Evolutionary conservation across 805 yeast genomes (phyloP), one percentile per base, ranked within the genome.

Genomic region (Tetrapisispora phaffii): DNA sequence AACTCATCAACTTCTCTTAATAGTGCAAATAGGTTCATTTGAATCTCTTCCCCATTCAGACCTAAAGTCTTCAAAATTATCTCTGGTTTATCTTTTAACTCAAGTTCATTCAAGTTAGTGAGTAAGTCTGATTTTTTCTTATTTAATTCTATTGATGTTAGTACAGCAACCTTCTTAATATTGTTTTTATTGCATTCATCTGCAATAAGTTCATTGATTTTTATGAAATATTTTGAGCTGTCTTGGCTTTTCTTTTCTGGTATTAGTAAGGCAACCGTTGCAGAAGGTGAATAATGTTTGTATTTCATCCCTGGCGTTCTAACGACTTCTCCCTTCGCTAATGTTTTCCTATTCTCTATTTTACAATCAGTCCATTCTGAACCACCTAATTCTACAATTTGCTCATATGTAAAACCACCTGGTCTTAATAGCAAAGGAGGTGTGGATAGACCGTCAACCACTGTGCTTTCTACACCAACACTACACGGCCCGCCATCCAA

Each of bases 301-400:
- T 93, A 93, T 59, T 93, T 93, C 98, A 93, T 93, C 0, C 98
- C 98, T 0, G 98, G 98, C 0, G 98, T 93, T 54, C 84, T 75
- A 0, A 84, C 94, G 1, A 80, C 73, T 50, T 86, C 97, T 17
- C 80, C 84, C 1, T 65, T 63, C 6, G 59, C 69, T 2, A 59
- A 58, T 5, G 86, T 86, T 2, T 78, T 76, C 50, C 73, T 75
- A 52, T 77, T 82, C 8, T 85, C 88, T 5, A 84, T 66, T 6
- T 76, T 63, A 1, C 85, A 75, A 41, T 77, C 62, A 7, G 62
- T 55, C 97, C 97, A 89, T 12, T 45, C 57, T 1, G 59, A 63
- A 0, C 96, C 96, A 0, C 95, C 95, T 36, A 62, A 65, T 43
- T 64, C 51, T 38, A 69, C 66, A 26, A 93, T 80, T 40, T 85